Base-by-base conservation (phyloP, 164 flowering plant genomes). In the Chloranthus sessilifolius region DNA sequence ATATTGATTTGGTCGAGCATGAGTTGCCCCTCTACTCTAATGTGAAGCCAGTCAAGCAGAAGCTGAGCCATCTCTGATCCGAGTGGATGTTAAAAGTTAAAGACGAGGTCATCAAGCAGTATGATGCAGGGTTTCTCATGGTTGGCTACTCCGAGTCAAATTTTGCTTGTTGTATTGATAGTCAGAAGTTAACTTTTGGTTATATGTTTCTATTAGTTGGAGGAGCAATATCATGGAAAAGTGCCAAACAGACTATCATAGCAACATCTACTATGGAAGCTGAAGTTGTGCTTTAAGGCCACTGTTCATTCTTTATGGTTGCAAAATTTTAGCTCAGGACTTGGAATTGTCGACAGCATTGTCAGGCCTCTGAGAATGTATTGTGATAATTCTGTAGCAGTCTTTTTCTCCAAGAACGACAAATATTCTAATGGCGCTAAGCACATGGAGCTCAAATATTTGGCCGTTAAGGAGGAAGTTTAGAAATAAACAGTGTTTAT, bases 191-290 rank as follows among this genome's bases (percentile, higher is more conserved):
- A 6, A 54, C 38, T 11, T 26, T 2, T 0, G 19, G 47, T 9
- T 53, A 30, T 43, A 5, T 54, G 4, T 30, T 42, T 12, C 1
- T 30, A 19, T 0, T 42, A 1, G 48, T 2, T 41, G 2, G 39
- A 0, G 41, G 40, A 6, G 33, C 19, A 9, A 30, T 40, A n/a
- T 42, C 2, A 2, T 37, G 26, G 23, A 16, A 25, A 14, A 42
- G 36, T 41, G 27, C 11, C 0, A 42, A 42, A 20, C 39, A 53
- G 8, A 40, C 38, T 5, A 17, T 30, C 10, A 1, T 42, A 15
- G 4, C 26, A 7, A 40, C 49, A 3, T 41, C 25, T 29, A 53
- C 27, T 5, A 53, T 53, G 58, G 30, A 29, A 22, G 40, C 19
- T 16, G 29, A 42, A 31, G 41, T 28, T 31, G 28, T 42, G 39